phyloP scores from a whole-genome alignment of 768 basidiomycete species.

The Ramaria sp. region DNA sequence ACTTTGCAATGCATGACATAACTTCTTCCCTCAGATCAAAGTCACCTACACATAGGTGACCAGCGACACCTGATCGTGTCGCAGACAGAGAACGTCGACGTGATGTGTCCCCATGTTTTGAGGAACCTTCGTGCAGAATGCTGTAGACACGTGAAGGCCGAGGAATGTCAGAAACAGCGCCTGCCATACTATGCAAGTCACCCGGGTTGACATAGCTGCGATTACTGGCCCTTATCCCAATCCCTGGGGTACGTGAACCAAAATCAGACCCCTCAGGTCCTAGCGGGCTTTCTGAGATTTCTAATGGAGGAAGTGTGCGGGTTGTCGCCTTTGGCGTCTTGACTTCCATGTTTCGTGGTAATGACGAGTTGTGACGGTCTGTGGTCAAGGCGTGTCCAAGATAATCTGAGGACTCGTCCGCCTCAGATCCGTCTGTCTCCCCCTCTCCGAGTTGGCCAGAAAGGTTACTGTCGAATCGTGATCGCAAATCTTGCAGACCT shows the following conservation, averaged over 20 bases:
- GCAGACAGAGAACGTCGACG: not conserved
- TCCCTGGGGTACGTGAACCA: not conserved
- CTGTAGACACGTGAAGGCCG: not conserved
- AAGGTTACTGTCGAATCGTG: constrained; percentile 65
- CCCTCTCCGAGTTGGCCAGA: constrained; percentile 16
- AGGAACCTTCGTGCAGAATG: not conserved
- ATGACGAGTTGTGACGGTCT: not conserved
- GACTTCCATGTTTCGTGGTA: not conserved
- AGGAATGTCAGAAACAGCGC: not conserved
- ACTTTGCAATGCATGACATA: constrained; percentile 94
- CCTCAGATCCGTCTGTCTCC: constrained; percentile 5
- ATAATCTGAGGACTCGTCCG: constrained; percentile 9
- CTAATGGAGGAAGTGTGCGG: not conserved
- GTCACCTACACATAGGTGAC: constrained; percentile 36
- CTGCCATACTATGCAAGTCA: constrained; percentile 1
- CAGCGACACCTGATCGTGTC: not conserved
- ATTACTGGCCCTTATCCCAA: not conserved
- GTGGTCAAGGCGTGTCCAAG: not conserved
- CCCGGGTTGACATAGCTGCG: not conserved
- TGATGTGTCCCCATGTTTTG: not conserved
- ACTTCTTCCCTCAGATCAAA: constrained; percentile 95
- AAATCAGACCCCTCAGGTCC: not conserved
- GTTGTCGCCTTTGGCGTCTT: not conserved
- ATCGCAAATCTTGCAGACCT: constrained; percentile 79
- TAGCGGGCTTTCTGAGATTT: not conserved